Percentiles rank a stretch among this genome's conserved stretches.
Evolutionary conservation across 2,329 filamentous ascomycete genomes (phyloP).

Genomic region (Fusarium nelsonii): DNA sequence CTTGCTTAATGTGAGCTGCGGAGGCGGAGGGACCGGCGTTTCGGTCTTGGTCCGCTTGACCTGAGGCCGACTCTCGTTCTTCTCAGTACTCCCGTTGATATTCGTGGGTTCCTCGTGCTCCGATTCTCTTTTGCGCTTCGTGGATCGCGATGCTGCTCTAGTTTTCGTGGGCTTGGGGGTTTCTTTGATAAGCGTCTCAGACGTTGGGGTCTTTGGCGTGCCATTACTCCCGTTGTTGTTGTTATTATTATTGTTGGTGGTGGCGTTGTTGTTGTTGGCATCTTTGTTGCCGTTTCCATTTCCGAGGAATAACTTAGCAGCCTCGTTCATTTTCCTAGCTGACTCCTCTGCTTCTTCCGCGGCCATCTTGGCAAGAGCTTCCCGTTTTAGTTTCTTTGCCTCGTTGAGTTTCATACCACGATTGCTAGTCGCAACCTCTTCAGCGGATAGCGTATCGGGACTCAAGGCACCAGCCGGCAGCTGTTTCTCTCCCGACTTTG

Average conservation of each 20-base stretch:
- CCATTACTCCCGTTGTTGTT: conserved; percentile 33
- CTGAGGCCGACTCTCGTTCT: conserved; percentile 53
- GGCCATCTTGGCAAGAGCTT: conserved; percentile 71
- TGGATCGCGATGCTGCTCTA: conserved; percentile 51
- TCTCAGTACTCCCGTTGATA: conserved; percentile 42
- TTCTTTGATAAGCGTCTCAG: conserved; percentile 49
- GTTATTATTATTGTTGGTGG: conserved; percentile 12
- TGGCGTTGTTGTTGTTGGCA: conserved; percentile 18
- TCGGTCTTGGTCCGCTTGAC: conserved; percentile 68
- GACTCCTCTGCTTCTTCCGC: conserved; percentile 73
- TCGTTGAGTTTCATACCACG: conserved; percentile 83
- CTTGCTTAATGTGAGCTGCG: conserved; percentile 52
- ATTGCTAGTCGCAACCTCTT: conserved; percentile 75
- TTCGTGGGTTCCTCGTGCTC: conserved; percentile 51
- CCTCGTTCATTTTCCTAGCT: conserved; percentile 64
- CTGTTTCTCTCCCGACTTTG: conserved; percentile 64
- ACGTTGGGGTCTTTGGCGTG: conserved; percentile 44
- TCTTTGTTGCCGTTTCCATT: conserved; percentile 39
- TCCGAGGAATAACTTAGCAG: conserved; percentile 60
- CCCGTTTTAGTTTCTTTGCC: conserved; percentile 79
- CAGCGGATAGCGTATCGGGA: conserved; percentile 66
- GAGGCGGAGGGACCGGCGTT: conserved; percentile 65
- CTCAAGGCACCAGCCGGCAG: conserved; percentile 72
- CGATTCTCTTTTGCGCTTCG: conserved; percentile 62
- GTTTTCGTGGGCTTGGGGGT: conserved; percentile 46